phyloP scores from a whole-genome alignment of 352 stramenopile genomes.

The Pythium utonaiense region DNA sequence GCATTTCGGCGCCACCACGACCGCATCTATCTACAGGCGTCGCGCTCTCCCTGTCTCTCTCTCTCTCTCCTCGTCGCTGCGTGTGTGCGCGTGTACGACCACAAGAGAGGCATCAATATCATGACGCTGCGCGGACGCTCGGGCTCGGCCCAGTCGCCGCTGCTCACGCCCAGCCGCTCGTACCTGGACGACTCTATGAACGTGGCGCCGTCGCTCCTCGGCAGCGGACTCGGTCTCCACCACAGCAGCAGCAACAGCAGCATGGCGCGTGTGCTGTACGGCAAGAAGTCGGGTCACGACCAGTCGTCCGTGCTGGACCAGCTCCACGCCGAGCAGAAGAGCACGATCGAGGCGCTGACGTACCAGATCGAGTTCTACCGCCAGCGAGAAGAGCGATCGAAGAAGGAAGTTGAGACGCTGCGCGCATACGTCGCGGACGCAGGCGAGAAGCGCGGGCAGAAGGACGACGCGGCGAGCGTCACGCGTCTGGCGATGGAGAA shows the following conservation, averaged over 20 bases:
- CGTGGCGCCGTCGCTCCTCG: conserved; percentile 5
- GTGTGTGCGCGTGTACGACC: neutral
- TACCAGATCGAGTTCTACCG: conserved; percentile 80
- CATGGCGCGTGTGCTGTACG: conserved; percentile 6
- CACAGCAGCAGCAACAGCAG: neutral
- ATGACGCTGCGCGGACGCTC: conserved; percentile 13
- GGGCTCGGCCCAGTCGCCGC: conserved; percentile 5
- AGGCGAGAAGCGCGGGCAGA: conserved; percentile 4
- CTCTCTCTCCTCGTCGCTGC: neutral
- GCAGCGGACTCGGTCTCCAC: neutral
- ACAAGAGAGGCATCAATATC: neutral
- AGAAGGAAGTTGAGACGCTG: conserved; percentile 61
- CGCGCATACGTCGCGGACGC: conserved; percentile 23
- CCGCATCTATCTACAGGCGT: neutral
- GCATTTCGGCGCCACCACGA: conserved; percentile 2
- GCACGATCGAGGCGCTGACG: conserved; percentile 75
- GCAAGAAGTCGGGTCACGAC: conserved; percentile 23
- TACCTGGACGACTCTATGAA: neutral
- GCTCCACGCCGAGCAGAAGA: conserved; percentile 75
- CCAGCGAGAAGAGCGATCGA: conserved; percentile 63
- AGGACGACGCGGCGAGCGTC: conserved; percentile 21
- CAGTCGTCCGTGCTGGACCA: conserved; percentile 58
- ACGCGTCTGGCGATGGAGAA: conserved; percentile 51
- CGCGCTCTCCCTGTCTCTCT: neutral
- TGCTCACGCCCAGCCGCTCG: conserved; percentile 7